Evolutionary conservation across 345 rosid species (phyloP).

Genomic region (Cardamine occulta): DNA sequence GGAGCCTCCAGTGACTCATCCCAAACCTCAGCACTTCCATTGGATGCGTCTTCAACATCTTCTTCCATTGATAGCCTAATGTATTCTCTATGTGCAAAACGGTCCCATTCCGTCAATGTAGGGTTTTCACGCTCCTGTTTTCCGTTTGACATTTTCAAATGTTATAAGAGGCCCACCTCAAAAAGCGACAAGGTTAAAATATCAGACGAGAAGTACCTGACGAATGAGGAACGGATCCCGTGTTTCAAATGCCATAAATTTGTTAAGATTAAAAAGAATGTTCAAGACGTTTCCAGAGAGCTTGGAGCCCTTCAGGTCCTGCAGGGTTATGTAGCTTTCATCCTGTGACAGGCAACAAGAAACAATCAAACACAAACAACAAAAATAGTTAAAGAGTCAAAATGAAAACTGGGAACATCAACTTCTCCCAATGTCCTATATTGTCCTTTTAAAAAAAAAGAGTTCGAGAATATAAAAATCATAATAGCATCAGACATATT

Average conservation of each 20-base stretch:
- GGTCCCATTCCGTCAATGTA: conserved; percentile 95
- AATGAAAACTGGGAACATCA: background rate
- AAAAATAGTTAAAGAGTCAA: background rate
- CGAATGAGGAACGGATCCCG: conserved; percentile 98
- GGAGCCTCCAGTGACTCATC: conserved; percentile 99
- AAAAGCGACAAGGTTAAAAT: background rate
- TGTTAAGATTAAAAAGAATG: conserved; percentile 94
- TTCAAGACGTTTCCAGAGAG: conserved; percentile 93
- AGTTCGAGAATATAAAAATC: conserved; percentile 5
- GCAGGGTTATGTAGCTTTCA: conserved; percentile 66
- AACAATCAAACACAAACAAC: conserved; percentile 22
- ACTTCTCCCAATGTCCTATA: background rate
- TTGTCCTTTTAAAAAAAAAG: background rate
- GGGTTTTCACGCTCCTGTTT: conserved; percentile 95
- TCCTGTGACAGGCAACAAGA: conserved; percentile 52
- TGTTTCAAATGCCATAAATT: conserved; percentile 95
- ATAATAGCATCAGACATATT: conserved; percentile 18
- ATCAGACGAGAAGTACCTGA: conserved; percentile 55
- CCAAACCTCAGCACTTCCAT: conserved; percentile 99
- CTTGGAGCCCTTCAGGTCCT: conserved; percentile 78
- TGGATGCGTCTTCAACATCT: conserved; percentile 96
- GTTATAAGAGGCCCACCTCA: background rate
- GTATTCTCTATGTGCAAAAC: conserved; percentile 97
- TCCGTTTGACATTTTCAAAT: background rate
- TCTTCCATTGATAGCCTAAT: conserved; percentile 98